phyloP scores from a whole-genome alignment of 1,284 basidiomycete species.

The Cutaneotrichosporon dermatis region DNA sequence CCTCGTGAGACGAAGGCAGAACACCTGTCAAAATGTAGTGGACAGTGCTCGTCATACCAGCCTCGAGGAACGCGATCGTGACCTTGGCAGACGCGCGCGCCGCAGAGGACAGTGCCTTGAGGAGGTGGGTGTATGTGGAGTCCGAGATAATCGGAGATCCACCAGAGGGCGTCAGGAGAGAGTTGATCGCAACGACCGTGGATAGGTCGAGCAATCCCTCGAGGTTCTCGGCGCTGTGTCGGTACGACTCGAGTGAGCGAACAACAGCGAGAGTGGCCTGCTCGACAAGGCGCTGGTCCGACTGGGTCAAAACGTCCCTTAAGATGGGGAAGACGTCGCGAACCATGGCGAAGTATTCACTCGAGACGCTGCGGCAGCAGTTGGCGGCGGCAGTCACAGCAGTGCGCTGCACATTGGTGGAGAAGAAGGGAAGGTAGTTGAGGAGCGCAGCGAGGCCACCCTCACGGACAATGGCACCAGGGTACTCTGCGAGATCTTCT shows the following conservation, averaged over 20 bases:
- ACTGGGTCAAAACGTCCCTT: constrained; percentile 80
- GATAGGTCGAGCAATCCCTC: constrained; percentile 77
- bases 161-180: constrained; percentile 76
- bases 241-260: constrained; percentile 84
- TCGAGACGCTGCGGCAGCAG: constrained; percentile 82
- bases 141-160: constrained; percentile 76
- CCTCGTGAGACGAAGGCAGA: constrained; percentile 60
- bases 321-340: constrained; percentile 86
- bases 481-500: constrained; percentile 95
- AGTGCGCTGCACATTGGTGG: constrained; percentile 89
- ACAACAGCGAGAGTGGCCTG: constrained; percentile 89
- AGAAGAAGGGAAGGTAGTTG: constrained; percentile 94
- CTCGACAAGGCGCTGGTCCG: constrained; percentile 89
- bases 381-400: constrained; percentile 94
- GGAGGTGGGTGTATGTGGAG: constrained; percentile 80
- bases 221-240: constrained; percentile 73
- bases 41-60: constrained; percentile 80
- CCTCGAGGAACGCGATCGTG: constrained; percentile 75
- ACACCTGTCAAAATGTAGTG: constrained; percentile 93
- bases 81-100: constrained; percentile 82
- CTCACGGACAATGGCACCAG: constrained; percentile 87
- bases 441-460: constrained; percentile 84
- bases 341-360: constrained; percentile 82
- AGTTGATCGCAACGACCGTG: constrained; percentile 77
- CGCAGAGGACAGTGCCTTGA: constrained; percentile 78